Evolutionary conservation across 805 yeast species (phyloP), one percentile per base, ranked within the genome.

Genomic region (Candida saitoana): DNA sequence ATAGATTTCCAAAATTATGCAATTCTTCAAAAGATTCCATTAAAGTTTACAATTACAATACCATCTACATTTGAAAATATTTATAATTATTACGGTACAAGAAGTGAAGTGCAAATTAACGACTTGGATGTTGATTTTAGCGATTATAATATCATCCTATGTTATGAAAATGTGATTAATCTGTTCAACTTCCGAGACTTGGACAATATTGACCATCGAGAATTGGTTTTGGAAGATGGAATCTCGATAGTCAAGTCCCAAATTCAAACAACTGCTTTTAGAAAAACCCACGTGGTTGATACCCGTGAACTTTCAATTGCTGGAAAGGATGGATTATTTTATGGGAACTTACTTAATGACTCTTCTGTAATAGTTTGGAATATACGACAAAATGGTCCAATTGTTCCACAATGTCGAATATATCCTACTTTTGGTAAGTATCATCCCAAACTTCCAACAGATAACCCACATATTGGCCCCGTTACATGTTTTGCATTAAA

Each of bases 341-440:
- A 53, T 42, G 72, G 64, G 3, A 54, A 71, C 32, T 57, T 70
- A 6, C 48, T 74, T 32, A 59, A 60, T 27, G 68, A 69, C 25
- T 73, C 72, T 14, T 54, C 62, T 11, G 71, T 75, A 3, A 50
- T 68, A 1, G 61, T 74, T 1, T 59, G 74, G 59, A 69, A 76
- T 44, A 58, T 73, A 2, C 57, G 82, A 40, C 61, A 57, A 17
- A 12, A 12, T 24, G 16, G 16, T 8, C 31, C 42, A 19, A 49
- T 49, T 11, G 29, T 31, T 8, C 41, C 49, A 7, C 54, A 49
- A 17, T 47, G 54, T 31, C 34, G 19, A 18, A 47, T 49, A 32
- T 29, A 36, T 6, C 48, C 50, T 5, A 35, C 19, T 12, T 46
- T 46, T 33, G 38, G 32, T 24, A 36, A 39, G 34, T 36, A 43